Percentiles rank a stretch among this genome's conserved stretches.
Conservation (phyloP, 768 basidiomycete genomes). For the Suillus fuscotomentosus region DNA sequence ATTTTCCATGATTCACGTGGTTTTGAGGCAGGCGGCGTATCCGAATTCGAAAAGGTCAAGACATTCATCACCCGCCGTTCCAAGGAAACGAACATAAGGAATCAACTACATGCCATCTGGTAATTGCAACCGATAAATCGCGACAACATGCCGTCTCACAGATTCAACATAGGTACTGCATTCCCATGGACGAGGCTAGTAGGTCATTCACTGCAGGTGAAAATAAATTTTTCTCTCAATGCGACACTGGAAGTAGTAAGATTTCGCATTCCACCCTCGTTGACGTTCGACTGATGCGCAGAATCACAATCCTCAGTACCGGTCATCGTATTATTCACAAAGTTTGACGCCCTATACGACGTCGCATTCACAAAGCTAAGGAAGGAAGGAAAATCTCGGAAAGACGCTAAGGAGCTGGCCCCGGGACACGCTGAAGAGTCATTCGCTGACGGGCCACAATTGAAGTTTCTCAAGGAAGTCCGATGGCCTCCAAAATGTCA, state of each 20-base stretch:
- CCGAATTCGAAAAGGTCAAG: too few species aligned
- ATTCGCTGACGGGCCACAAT: too few species aligned
- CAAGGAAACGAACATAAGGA: background rate
- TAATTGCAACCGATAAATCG: slow-evolving; percentile 9
- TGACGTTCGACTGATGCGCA: background rate
- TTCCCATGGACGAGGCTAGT: slow-evolving; percentile 24
- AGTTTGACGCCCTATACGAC: slow-evolving; percentile 31
- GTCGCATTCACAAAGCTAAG: slow-evolving; percentile 16
- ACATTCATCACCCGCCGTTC: too few species aligned
- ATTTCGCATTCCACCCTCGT: background rate
- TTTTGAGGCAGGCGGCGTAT: too few species aligned
- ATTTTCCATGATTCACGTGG: too few species aligned
- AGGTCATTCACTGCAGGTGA: slow-evolving; percentile 21
- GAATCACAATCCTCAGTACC: background rate
- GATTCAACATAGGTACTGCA: slow-evolving; percentile 36
- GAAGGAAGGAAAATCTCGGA: slow-evolving; percentile 8
- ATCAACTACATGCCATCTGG: slow-evolving; percentile 42
- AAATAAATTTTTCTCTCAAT: background rate
- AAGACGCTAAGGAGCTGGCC: slow-evolving; percentile 14
- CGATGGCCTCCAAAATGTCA: too few species aligned
- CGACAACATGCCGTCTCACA: background rate
- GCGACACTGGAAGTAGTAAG: slow-evolving; percentile 11
- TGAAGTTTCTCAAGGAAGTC: too few species aligned
- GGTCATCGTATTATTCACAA: slow-evolving; percentile 34
- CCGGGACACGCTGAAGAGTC: background rate